Evolutionary conservation across 352 stramenopile species (phyloP).

Genomic region (Thalassiosira hispida): DNA sequence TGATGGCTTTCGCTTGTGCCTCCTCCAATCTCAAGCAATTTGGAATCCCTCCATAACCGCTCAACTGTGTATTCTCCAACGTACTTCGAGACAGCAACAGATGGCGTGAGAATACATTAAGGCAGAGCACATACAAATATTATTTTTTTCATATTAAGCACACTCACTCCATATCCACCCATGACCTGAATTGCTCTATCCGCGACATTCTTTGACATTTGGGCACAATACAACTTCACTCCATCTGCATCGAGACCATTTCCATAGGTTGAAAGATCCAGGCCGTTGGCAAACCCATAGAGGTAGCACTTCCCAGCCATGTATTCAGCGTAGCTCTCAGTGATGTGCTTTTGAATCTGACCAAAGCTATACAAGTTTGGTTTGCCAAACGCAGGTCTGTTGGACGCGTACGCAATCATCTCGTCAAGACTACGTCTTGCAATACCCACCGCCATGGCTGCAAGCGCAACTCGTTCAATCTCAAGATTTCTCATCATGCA

Average conservation of each 20-base stretch:
- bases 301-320: constrained; percentile 94
- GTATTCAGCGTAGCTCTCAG: constrained; percentile 98
- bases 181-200: constrained; percentile 97
- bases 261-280: constrained; percentile 93
- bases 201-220: constrained; percentile 96
- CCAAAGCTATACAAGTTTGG: constrained; percentile 90
- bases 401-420: constrained; percentile 94
- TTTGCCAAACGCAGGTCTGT: constrained; percentile 94
- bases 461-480: constrained; percentile 97
- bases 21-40: constrained; percentile 99
- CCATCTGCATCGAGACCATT: constrained; percentile 98
- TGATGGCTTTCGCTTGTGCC: constrained; percentile 98
- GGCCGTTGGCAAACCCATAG: constrained; percentile 93
- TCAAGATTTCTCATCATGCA: constrained; percentile 98
- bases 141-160: too few relatives aligned
- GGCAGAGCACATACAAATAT: too few relatives aligned
- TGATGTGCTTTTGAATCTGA: constrained; percentile 96
- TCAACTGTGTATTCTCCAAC: constrained; percentile 99
- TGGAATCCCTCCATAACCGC: constrained; percentile 97
- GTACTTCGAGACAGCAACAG: too few relatives aligned
- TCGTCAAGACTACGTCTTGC: constrained; percentile 95
- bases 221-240: constrained; percentile 97
- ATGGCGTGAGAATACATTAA: too few relatives aligned
- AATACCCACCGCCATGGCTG: constrained; percentile 95
- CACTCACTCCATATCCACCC: constrained; percentile 96